Evolutionary conservation across 176 grass and related monocot genomes (phyloP), one percentile per base, ranked within the genome.

Genomic region (Hsuehochloa calcarea): DNA sequence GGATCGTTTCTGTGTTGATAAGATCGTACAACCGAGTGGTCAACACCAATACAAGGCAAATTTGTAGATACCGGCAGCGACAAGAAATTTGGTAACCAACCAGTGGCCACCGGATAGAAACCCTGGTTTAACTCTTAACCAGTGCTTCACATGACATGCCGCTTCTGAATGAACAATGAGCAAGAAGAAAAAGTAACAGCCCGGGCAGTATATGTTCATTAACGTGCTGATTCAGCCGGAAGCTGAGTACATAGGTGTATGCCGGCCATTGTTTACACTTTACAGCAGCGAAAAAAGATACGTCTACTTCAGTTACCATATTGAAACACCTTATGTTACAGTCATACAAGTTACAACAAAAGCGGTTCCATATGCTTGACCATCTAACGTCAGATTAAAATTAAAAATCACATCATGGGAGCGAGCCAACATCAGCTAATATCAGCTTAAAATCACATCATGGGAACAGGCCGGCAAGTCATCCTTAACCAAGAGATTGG

Each of bases 311-410:
- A 52, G 69, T 80, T 89, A 93, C 75, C 81, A 86, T 74, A 75
- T 54, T 43, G 59, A 62, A 87, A 79, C 43, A 62, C 65, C 37
- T 73, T 65, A 64, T 78, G 47, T 75, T 94, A 82, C 68, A 88
- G 40, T 37, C 55, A 75, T 82, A 88, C 87, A 85, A 69, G 77
- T 67, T 87, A 93, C 86, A 82, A 45, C 78, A 87, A 83, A 95
- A 87, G 64, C 75, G 87, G 81, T 87, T 87, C 51, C 46, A 84
- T 85, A 86, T 44, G 87, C 64, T 87, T 70, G 74, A 65, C 44
- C 75, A 80, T 89, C 79, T 89, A 82, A 75, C 8, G 80, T 89
- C 74, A 84, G 84, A 64, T 61, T 70, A 77, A 67, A 87, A 90
- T 65, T 67, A 79, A 70, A 84, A 83, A 56, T 81, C 63, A 79